Evolutionary conservation across 2,329 filamentous ascomycete genomes (phyloP).

Genomic region (Botrytis pseudocinerea): DNA sequence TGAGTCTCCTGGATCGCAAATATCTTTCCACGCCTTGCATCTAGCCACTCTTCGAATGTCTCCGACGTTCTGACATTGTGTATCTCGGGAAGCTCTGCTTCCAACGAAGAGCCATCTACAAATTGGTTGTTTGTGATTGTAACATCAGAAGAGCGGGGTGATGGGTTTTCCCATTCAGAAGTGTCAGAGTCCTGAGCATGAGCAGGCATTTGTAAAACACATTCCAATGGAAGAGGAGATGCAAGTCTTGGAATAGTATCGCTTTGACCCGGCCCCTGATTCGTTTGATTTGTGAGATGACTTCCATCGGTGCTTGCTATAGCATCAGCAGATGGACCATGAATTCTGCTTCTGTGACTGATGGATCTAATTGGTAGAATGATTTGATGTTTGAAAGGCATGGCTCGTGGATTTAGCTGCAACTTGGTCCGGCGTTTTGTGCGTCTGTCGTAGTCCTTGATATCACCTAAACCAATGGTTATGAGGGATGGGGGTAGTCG

Average conservation of each 20-base stretch:
- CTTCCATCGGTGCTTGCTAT: slow-evolving; percentile 21
- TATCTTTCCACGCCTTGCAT: slow-evolving; percentile 9
- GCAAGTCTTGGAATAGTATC: neutral
- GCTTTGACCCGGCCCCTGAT: neutral
- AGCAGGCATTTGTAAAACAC: neutral
- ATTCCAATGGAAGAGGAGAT: slow-evolving; percentile 12
- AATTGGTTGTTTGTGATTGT: neutral
- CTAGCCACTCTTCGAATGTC: slow-evolving; percentile 11
- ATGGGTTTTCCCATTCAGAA: slow-evolving; percentile 1
- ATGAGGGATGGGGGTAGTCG: slow-evolving; percentile 35
- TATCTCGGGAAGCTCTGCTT: neutral
- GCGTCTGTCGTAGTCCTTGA: slow-evolving; percentile 35
- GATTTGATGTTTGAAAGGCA: neutral
- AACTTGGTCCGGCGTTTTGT: slow-evolving; percentile 14
- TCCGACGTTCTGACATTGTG: neutral
- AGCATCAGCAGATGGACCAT: neutral
- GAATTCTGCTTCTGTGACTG: slow-evolving; percentile 6
- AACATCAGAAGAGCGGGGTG: neutral
- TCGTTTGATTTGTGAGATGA: slow-evolving; percentile 9
- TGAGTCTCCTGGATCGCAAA: slow-evolving; percentile 1
- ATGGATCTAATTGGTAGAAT: slow-evolving; percentile 15
- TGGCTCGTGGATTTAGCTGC: neutral
- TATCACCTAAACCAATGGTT: slow-evolving; percentile 32
- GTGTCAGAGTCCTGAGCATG: neutral
- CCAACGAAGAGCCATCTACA: neutral